Conservation (phyloP, 225 moss, liverwort and hornwort species). For the Bryoerythrophyllum caledonicum region DNA sequence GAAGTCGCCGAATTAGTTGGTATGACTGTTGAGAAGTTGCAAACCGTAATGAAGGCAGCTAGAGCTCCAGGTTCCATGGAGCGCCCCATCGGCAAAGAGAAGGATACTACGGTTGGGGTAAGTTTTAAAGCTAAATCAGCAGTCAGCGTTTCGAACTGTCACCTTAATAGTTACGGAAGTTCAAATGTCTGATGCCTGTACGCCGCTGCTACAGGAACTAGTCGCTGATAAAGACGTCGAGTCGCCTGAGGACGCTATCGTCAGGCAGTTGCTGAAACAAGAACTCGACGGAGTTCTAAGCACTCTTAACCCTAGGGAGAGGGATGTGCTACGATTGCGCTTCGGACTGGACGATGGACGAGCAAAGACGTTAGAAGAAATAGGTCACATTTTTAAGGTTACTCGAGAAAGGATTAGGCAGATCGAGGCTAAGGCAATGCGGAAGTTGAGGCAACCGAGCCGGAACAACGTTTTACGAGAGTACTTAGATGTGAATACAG, state of each 20-base stretch:
- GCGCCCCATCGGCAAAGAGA: conserved; percentile 67
- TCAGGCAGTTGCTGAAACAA: conserved; percentile 74
- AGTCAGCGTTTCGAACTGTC: neutral
- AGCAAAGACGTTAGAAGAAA: conserved; percentile 77
- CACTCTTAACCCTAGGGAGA: conserved; percentile 79
- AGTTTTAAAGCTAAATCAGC: conserved; percentile 6
- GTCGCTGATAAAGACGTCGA: conserved; percentile 69
- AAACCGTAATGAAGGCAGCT: conserved; percentile 65
- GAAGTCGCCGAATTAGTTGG: conserved; percentile 84
- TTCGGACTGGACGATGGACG: conserved; percentile 85
- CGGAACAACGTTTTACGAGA: conserved; percentile 66
- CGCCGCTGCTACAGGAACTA: conserved; percentile 52
- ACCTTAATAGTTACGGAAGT: too few species aligned
- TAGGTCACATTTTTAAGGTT: conserved; percentile 73
- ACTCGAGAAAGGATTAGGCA: conserved; percentile 93
- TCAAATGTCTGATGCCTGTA: neutral
- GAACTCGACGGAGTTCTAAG: conserved; percentile 68
- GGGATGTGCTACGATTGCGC: conserved; percentile 82
- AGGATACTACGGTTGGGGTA: conserved; percentile 66
- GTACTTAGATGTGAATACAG: conserved; percentile 60
- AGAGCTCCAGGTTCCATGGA: conserved; percentile 83
- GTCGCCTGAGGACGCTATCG: conserved; percentile 84
- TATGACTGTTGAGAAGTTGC: conserved; percentile 73
- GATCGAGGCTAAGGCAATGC: conserved; percentile 86
- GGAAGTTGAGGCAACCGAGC: conserved; percentile 77